Evolutionary conservation across 192 early-diverging fungal genomes (phyloP).

Genomic region (Linnemannia schmuckeri): DNA sequence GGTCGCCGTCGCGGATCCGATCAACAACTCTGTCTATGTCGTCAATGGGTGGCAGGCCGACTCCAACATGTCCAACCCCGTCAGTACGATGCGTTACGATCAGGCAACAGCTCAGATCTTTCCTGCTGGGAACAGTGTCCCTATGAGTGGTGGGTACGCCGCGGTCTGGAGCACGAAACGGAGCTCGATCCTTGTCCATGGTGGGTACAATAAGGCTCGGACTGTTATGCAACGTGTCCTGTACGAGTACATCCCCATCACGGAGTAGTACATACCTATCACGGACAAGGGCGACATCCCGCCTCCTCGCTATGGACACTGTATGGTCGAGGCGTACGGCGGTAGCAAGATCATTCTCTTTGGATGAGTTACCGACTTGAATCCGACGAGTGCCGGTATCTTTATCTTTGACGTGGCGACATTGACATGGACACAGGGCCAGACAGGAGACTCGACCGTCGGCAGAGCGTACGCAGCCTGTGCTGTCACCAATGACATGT

Average conservation of each 20-base stretch:
- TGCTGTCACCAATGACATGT: constrained; percentile 16
- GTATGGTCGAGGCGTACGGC: constrained; percentile 18
- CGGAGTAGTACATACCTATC: background rate
- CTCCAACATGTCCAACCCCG: background rate
- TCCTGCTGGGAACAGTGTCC: background rate
- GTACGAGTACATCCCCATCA: constrained; percentile 2
- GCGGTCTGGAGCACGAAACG: background rate
- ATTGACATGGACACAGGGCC: constrained; percentile 6
- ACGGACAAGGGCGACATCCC: constrained; percentile 11
- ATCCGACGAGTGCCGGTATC: background rate
- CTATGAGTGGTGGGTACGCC: background rate
- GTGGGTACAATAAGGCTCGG: background rate
- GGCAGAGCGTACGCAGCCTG: background rate
- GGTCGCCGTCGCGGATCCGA: background rate
- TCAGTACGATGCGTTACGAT: background rate
- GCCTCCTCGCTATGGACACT: constrained; percentile 1
- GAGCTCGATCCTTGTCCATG: constrained; percentile 13
- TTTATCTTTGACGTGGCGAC: constrained; percentile 26
- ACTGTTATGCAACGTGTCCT: background rate
- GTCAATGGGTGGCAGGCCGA: constrained; percentile 8
- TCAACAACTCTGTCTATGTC: constrained; percentile 15
- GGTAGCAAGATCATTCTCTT: constrained; percentile 22
- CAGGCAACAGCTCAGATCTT: background rate
- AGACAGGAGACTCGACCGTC: background rate
- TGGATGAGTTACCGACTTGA: constrained; percentile 1